Percentiles rank a stretch among this genome's conserved stretches.
These are phyloP conservation scores for Fusarium xylarioides DNA, from an alignment of 2,329 filamentous ascomycete genomes.

Conservation along the genomic window DNA sequence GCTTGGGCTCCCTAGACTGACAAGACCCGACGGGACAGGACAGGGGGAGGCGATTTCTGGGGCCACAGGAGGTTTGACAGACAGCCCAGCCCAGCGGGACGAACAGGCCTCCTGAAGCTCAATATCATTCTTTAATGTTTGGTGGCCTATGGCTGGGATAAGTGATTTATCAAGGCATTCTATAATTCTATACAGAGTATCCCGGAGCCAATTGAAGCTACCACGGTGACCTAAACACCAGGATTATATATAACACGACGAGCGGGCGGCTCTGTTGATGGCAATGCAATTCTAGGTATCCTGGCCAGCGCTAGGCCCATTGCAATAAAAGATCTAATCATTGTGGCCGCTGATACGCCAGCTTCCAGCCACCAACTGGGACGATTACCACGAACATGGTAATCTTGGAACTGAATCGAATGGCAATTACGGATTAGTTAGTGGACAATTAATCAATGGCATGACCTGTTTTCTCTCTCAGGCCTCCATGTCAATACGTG, in stretches of 20 bases:
- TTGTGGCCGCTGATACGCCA: constrained; percentile 25
- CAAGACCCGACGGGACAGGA: background rate
- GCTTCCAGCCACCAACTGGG: constrained; percentile 15
- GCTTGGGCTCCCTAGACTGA: constrained; percentile 14
- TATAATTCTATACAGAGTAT: background rate
- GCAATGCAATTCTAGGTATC: background rate
- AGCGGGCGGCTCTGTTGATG: background rate
- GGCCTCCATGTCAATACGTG: constrained; percentile 35
- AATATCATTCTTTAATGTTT: background rate
- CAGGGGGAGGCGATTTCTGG: constrained; percentile 25
- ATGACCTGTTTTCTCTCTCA: constrained; percentile 31
- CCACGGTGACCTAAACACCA: constrained; percentile 20
- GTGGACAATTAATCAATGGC: background rate
- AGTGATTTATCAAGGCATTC: constrained; percentile 1
- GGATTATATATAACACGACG: background rate
- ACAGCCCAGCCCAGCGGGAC: background rate
- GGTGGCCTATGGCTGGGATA: constrained; percentile 1
- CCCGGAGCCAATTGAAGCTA: constrained; percentile 1
- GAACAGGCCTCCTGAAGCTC: constrained; percentile 8
- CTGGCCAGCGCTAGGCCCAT: constrained; percentile 27
- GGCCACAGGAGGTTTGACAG: background rate
- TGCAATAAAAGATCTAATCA: constrained; percentile 29
- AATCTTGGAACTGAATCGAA: constrained; percentile 36
- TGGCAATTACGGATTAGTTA: constrained; percentile 8
- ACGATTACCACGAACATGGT: constrained; percentile 36